phyloP scores from a whole-genome alignment of 306 rosid genomes.

The Prunus armeniaca region DNA sequence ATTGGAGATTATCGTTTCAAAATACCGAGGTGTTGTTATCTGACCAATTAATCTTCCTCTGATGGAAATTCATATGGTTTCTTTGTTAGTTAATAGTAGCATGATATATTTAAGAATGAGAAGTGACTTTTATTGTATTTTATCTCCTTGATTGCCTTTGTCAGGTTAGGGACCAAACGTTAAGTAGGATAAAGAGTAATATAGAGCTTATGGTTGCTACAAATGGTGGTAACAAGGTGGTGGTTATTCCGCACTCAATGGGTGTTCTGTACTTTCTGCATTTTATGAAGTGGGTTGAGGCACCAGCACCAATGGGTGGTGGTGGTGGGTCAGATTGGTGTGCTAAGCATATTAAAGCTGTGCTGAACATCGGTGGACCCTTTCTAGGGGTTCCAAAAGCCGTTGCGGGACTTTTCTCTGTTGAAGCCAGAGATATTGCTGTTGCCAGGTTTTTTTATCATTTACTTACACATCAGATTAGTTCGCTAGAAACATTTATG shows the following conservation, averaged over 20 bases:
- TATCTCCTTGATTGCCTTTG: conserved; percentile 29
- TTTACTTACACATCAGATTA: background rate
- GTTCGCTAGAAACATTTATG: background rate
- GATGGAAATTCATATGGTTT: conserved; percentile 5
- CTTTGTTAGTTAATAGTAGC: background rate
- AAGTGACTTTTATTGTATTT: background rate
- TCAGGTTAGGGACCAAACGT: conserved; percentile 68
- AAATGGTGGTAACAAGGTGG: conserved; percentile 72
- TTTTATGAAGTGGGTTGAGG: conserved; percentile 92
- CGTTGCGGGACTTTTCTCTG: conserved; percentile 72
- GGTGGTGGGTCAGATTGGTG: conserved; percentile 90
- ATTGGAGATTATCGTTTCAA: conserved; percentile 85
- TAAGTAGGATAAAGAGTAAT: conserved; percentile 76
- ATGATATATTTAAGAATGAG: conserved; percentile 16
- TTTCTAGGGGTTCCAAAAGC: conserved; percentile 88
- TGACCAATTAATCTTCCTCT: background rate
- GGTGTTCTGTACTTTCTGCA: conserved; percentile 81
- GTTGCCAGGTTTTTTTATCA: conserved; percentile 64
- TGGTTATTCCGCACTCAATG: conserved; percentile 85
- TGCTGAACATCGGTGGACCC: conserved; percentile 80
- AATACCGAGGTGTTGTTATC: conserved; percentile 68
- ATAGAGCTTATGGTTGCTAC: conserved; percentile 82
- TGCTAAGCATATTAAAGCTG: conserved; percentile 73
- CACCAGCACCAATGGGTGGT: conserved; percentile 77
- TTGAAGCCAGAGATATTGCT: conserved; percentile 80